phyloP scores from a whole-genome alignment of 2,329 filamentous ascomycete genomes.

The Fusarium sp. region DNA sequence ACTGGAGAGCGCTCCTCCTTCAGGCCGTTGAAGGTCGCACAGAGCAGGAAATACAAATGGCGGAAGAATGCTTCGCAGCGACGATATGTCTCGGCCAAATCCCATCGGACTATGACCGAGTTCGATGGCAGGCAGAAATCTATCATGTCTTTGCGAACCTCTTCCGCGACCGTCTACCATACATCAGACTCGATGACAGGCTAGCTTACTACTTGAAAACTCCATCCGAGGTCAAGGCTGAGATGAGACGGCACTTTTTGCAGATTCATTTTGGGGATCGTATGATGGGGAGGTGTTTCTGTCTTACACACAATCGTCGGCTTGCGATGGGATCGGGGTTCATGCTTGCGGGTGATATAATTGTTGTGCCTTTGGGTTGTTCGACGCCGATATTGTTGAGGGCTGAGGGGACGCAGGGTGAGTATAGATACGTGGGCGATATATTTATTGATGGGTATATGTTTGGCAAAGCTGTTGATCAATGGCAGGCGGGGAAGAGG shows the following conservation, averaged over 20 bases:
- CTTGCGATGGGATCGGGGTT: conserved; percentile 16
- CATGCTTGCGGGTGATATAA: conserved; percentile 17
- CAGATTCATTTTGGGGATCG: conserved; percentile 11
- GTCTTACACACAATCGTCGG: not conserved
- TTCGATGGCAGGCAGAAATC: not conserved
- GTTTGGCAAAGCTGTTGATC: conserved; percentile 11
- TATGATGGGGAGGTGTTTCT: conserved; percentile 22
- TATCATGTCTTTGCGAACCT: conserved; percentile 13
- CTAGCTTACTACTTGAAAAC: not conserved
- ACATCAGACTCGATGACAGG: not conserved
- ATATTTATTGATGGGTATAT: conserved; percentile 20
- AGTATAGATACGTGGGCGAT: conserved; percentile 22
- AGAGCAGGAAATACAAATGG: not conserved
- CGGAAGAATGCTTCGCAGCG: conserved; percentile 12
- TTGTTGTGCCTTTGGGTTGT: conserved; percentile 15
- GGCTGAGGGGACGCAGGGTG: not conserved
- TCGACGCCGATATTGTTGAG: conserved; percentile 19
- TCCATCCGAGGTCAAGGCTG: not conserved
- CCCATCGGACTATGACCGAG: not conserved
- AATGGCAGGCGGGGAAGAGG: not conserved
- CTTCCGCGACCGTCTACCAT: conserved; percentile 3
- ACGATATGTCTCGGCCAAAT: conserved; percentile 22
- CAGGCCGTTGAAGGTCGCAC: not conserved
- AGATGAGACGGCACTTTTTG: not conserved
- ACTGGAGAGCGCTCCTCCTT: conserved; percentile 19